phyloP scores from a whole-genome alignment of 768 basidiomycete species.

The Sporobolomyces phaffii region DNA sequence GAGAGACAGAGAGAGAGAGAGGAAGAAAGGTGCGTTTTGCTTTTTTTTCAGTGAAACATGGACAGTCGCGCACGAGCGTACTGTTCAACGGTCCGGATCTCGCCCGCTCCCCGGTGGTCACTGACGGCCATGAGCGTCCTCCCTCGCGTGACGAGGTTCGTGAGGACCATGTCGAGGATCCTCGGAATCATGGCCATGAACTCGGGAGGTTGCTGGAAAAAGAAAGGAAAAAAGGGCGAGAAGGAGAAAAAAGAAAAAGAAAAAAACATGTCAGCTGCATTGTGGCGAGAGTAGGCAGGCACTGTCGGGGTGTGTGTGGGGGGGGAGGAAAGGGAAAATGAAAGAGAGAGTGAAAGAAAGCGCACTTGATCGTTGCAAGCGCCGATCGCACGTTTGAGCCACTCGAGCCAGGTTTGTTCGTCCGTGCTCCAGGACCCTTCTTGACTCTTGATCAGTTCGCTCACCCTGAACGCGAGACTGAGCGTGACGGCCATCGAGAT shows the following conservation, averaged over 20 bases:
- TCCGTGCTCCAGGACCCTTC: neutral
- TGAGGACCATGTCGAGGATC: slow-evolving; percentile 22
- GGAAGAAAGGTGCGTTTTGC: too few species aligned
- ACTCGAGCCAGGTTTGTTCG: slow-evolving; percentile 10
- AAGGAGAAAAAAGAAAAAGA: too few species aligned
- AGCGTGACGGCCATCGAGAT: slow-evolving; percentile 23
- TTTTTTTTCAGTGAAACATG: slow-evolving; percentile 1
- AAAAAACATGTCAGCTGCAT: too few species aligned
- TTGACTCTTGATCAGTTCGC: neutral
- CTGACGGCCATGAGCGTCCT: neutral
- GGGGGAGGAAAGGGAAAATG: neutral
- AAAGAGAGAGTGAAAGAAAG: neutral
- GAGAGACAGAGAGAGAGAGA: neutral
- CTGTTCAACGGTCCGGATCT: slow-evolving; percentile 21
- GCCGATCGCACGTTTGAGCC: slow-evolving; percentile 17
- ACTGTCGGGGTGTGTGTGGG: too few species aligned
- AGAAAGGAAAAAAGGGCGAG: neutral
- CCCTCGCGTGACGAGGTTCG: slow-evolving; percentile 9
- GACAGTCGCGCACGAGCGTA: slow-evolving; percentile 22
- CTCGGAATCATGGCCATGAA: slow-evolving; percentile 11
- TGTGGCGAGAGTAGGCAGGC: too few species aligned
- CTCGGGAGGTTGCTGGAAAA: slow-evolving; percentile 20
- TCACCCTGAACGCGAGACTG: slow-evolving; percentile 27
- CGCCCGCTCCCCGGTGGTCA: slow-evolving; percentile 16
- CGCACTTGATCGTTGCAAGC: slow-evolving; percentile 32